Conservation (phyloP, 805 yeast species). For the Candida xiaguanensis region DNA sequence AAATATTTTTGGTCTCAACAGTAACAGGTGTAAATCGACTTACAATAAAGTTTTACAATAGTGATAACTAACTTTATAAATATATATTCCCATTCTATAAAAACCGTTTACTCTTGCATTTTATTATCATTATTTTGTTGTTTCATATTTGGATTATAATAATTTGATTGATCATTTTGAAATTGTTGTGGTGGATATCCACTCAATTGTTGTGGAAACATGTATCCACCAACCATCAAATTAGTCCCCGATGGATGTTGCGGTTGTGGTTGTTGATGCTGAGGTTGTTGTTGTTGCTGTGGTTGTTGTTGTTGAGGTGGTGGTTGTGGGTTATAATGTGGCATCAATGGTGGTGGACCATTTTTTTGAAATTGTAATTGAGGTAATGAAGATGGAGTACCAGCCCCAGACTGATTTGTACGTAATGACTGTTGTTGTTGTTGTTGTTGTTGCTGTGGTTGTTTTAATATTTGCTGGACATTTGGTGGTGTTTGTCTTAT, state of each 20-base stretch:
- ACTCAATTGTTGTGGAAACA: constrained; percentile 7
- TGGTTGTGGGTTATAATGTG: background rate
- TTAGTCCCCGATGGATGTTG: constrained; percentile 2
- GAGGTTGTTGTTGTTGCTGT: constrained; percentile 3
- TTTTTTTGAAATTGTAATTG: constrained; percentile 1
- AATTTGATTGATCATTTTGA: constrained; percentile 2
- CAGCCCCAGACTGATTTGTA: background rate
- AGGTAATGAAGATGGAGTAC: background rate
- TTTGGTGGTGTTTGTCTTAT: constrained; percentile 1
- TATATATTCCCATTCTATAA: background rate
- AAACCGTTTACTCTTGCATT: background rate
- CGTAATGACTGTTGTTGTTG: constrained; percentile 2
- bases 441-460: constrained; percentile 7
- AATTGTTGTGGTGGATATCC: constrained; percentile 1
- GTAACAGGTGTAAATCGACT: too few relatives aligned
- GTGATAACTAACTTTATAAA: too few relatives aligned
- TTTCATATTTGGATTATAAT: background rate
- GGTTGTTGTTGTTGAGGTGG: too few relatives aligned
- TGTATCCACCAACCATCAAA: constrained; percentile 3
- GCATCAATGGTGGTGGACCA: constrained; percentile 6
- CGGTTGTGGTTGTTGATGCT: constrained; percentile 7
- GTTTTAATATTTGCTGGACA: constrained; percentile 4
- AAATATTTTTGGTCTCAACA: too few relatives aligned
- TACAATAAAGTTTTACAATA: too few relatives aligned
- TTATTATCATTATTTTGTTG: background rate